Evolutionary conservation across 306 rosid genomes (phyloP).

Genomic region (Vigna trinervia): DNA sequence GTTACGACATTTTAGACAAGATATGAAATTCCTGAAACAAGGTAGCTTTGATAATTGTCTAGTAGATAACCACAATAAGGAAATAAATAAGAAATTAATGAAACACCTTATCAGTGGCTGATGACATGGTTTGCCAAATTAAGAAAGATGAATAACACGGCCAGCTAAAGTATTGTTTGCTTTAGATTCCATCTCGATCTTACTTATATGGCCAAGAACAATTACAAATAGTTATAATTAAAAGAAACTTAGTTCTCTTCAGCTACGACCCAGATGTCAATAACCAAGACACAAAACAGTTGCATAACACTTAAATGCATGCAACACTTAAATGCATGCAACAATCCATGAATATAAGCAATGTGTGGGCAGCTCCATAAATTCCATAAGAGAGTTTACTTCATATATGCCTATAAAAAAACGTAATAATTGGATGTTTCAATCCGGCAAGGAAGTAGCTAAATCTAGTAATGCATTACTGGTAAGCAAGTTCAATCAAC

Average conservation of each 20-base stretch:
- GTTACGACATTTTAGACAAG: not conserved
- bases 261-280: constrained; percentile 22
- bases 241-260: constrained; percentile 35
- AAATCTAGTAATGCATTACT: no score
- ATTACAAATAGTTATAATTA: not conserved
- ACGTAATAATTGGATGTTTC: no score
- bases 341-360: not conserved
- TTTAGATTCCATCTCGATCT: constrained; percentile 11
- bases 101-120: constrained; percentile 1
- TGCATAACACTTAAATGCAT: not conserved
- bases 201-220: constrained; percentile 25
- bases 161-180: constrained; percentile 22
- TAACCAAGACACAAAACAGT: not conserved
- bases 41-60: constrained; percentile 13
- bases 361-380: no score
- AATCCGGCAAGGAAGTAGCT: no score
- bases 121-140: constrained; percentile 28
- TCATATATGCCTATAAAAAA: no score
- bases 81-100: constrained; percentile 20
- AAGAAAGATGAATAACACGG: constrained; percentile 22
- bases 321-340: constrained; percentile 23
- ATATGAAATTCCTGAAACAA: constrained; percentile 18
- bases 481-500: no score
- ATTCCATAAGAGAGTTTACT: no score
- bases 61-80: constrained; percentile 24